Base-by-base conservation (phyloP, 2,329 filamentous ascomycete species). In the Aschersonia sp. region DNA sequence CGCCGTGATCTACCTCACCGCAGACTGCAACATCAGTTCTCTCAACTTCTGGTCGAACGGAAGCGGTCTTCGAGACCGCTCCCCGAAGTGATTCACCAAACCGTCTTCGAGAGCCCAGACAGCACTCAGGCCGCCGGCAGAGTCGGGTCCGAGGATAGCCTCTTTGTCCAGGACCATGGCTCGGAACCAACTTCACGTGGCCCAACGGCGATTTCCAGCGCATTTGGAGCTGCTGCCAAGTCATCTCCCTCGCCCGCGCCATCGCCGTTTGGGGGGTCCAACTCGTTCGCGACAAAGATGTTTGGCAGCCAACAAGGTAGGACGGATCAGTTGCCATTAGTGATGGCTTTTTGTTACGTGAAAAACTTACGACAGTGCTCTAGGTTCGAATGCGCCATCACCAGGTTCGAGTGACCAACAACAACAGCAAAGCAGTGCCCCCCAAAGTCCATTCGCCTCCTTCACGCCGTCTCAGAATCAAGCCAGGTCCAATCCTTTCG, bases 11-110 rank as follows among this genome's bases (percentile, higher is more conserved):
- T 77, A 8, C 66, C 69, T 12, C 70, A 73, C 48, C 69, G 70
- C 30, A 68, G 72, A 45, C 60, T 78, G 4, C 67, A 67, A 32
- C 78, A 82, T 52, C 63, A 72, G 12, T 78, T 75, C 51, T 82
- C 79, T 1, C 63, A 66, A 9, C 59, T 54, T 5, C 58, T 83
- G 12, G 79, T 83, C 6, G 79, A 83, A 59, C 65, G 65, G 45
- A 83, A 83, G 58, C 74, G 79, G 30, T 70, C 70, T 5, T 60
- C 62, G 9, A 67, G 66, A 44, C 61, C 73, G 9, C 62, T 83
- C 2, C 69, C 76, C 3, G 65, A 74, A 30, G 63, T 79, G 29
- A 77, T 83, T 32, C 74, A 77, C 53, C 62, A 64, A 35, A 80
- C 75, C 1, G 63, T 79, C 9, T 76, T 65, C 45, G 70, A 72